Evolutionary conservation across 169 alveolate genomes (phyloP), one percentile per base, ranked within the genome.

Genomic region (Plasmodium sp.): DNA sequence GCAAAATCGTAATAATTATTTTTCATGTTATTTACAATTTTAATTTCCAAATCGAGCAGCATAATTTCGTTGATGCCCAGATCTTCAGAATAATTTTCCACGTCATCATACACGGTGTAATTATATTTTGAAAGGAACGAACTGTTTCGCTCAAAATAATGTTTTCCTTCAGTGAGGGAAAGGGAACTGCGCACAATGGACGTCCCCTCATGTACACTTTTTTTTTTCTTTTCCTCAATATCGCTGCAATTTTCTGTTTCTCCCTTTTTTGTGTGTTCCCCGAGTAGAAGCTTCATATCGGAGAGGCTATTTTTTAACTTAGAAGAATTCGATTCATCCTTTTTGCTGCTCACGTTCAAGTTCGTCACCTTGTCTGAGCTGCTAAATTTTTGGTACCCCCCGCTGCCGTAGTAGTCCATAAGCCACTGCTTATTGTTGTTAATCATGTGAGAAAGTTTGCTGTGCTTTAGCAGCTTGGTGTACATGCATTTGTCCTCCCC

Each of bases 1-100:
- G n/a, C 14, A 33, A 86, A 51, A 36, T 86, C 86, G 48, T 86
- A 86, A 56, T 86, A 86, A 71, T 86, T 86, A 77, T 79, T 75
- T 79, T 56, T 86, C 93, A 86, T 86, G 45, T 86, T 62, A 41
- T 86, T 86, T 67, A 77, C 62, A 86, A 86, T 86, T 75, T 86
- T 86, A 33, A 75, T 54, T 27, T 86, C 85, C 67, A 86, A 54
- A 86, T 86, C 93, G 45, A 56, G 34, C 45, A 86, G 58, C 33
- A 86, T 77, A 74, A 77, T 79, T 51, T 86, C 93, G 48, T 86
- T 86, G 33, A 86, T 56, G 67, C 45, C 36, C 3, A 54, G 41
- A 33, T 56, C 14, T 33, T 33, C 62, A 58, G 91, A 56, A 54
- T 27, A 83, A 33, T 56, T 83, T 83, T 58, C 71, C 2, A 51